Percentiles rank a stretch among this genome's conserved stretches.
These are phyloP conservation scores for Annulohypoxylon maeteangense DNA, from an alignment of 495 filamentous ascomycete species.

Conservation along the genomic window DNA sequence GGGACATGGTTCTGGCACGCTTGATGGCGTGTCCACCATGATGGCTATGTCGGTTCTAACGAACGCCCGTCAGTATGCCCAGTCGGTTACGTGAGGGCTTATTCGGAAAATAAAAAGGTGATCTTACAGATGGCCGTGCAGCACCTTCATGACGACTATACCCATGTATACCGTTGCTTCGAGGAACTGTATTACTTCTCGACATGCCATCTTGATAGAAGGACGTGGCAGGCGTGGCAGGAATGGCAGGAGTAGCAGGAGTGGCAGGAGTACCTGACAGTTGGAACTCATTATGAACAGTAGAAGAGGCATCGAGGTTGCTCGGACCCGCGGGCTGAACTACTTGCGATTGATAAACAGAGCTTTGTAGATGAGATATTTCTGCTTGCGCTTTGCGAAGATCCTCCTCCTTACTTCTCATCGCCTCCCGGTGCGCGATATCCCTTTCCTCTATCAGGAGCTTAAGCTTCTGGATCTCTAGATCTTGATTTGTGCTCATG, in stretches of 20 bases:
- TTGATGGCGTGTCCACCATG: slow-evolving; percentile 43
- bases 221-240: slow-evolving; percentile 33
- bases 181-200: slow-evolving; percentile 50
- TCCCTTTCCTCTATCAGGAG: slow-evolving; percentile 41
- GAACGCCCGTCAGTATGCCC: slow-evolving; percentile 42
- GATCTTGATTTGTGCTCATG: slow-evolving; percentile 44
- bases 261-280: slow-evolving; percentile 36
- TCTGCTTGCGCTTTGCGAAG: slow-evolving; percentile 46
- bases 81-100: slow-evolving; percentile 25
- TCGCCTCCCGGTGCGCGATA: slow-evolving; percentile 35
- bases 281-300: slow-evolving; percentile 47
- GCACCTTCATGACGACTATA: slow-evolving; percentile 43
- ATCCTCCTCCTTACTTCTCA: slow-evolving; percentile 45
- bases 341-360: slow-evolving; percentile 50
- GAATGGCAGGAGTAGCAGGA: no score
- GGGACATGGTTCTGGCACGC: slow-evolving; percentile 49
- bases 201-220: slow-evolving; percentile 46
- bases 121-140: slow-evolving; percentile 43
- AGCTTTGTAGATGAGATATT: slow-evolving; percentile 46
- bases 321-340: slow-evolving; percentile 31
- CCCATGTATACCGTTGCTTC: slow-evolving; percentile 41
- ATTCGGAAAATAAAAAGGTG: slow-evolving; percentile 25
- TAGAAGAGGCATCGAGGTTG: slow-evolving; percentile 33
- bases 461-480: slow-evolving; percentile 42
- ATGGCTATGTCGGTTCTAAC: slow-evolving; percentile 40